phyloP scores from a whole-genome alignment of 108 stramenopile genomes.

The Schizochytrium sp. region DNA sequence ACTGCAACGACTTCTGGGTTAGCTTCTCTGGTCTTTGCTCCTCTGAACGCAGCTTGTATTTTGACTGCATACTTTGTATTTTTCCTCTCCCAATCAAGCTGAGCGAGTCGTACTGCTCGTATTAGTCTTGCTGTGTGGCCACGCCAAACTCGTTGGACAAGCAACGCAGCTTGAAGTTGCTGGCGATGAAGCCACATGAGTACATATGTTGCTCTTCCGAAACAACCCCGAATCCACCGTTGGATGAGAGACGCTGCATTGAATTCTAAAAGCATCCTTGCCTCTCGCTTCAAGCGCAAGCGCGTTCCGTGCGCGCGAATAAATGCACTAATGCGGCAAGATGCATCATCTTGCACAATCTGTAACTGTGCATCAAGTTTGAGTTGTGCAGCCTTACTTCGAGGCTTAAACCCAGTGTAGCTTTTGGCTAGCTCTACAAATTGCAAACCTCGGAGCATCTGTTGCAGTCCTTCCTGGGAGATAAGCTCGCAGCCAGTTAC shows the following conservation, averaged over 20 bases:
- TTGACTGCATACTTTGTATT: slow-evolving; percentile 33
- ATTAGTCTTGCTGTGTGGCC: slow-evolving; percentile 9
- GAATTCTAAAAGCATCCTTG: neutral
- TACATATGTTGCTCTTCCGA: neutral
- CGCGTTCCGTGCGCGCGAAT: slow-evolving; percentile 55
- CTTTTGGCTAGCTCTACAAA: slow-evolving; percentile 60
- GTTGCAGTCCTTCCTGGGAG: neutral
- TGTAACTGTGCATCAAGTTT: slow-evolving; percentile 38
- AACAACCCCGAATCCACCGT: neutral
- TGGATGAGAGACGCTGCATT: neutral
- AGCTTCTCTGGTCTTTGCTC: neutral
- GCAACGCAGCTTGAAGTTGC: neutral
- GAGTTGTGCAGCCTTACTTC: neutral
- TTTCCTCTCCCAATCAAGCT: neutral
- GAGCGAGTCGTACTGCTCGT: neutral
- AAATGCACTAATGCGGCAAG: neutral
- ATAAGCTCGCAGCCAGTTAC: slow-evolving; percentile 48
- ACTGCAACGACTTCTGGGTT: slow-evolving; percentile 14
- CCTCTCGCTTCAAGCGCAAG: neutral
- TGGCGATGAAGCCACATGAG: neutral
- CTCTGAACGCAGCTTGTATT: slow-evolving; percentile 19
- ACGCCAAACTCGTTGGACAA: slow-evolving; percentile 20
- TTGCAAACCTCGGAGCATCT: slow-evolving; percentile 27
- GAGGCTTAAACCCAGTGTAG: slow-evolving; percentile 54
- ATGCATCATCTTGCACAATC: neutral